Evolutionary conservation across 2,329 filamentous ascomycete species (phyloP).

Genomic region (Aspergillus tanneri): DNA sequence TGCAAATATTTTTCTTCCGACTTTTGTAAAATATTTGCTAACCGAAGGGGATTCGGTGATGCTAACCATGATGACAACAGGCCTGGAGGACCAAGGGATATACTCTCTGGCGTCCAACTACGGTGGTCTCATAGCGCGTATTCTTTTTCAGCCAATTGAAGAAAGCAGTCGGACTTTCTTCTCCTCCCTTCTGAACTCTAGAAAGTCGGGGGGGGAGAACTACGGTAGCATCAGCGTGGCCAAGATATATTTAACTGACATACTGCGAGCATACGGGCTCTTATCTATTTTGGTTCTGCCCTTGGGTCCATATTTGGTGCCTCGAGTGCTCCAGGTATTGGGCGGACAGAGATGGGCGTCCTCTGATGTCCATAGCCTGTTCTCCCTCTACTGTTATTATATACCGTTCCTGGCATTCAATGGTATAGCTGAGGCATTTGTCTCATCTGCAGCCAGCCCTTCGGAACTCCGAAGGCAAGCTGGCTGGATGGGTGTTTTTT

Average conservation of each 20-base stretch:
- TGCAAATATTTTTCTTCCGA: slow-evolving; percentile 82
- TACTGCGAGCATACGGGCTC: slow-evolving; percentile 72
- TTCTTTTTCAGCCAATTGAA: slow-evolving; percentile 92
- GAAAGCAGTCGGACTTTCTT: slow-evolving; percentile 91
- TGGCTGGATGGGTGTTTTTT: slow-evolving; percentile 80
- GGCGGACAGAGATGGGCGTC: slow-evolving; percentile 75
- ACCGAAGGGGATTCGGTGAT: slow-evolving; percentile 94
- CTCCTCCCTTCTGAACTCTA: slow-evolving; percentile 67
- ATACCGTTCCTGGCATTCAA: slow-evolving; percentile 91
- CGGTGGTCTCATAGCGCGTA: slow-evolving; percentile 80
- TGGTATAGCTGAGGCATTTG: slow-evolving; percentile 88
- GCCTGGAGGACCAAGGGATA: slow-evolving; percentile 77
- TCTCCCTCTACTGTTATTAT: slow-evolving; percentile 85
- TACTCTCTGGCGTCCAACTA: slow-evolving; percentile 96
- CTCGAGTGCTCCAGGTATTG: slow-evolving; percentile 69
- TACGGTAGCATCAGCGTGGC: slow-evolving; percentile 24
- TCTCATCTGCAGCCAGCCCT: slow-evolving; percentile 78
- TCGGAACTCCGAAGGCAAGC: slow-evolving; percentile 74
- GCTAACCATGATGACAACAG: slow-evolving; percentile 73
- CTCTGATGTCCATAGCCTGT: slow-evolving; percentile 69
- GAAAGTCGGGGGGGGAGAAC: slow-evolving; percentile 18
- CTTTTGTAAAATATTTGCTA: slow-evolving; percentile 84
- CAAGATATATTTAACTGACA: slow-evolving; percentile 38
- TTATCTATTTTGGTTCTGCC: slow-evolving; percentile 67
- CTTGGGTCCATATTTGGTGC: slow-evolving; percentile 73